Base-by-base conservation (phyloP, 2,329 filamentous ascomycete genomes). In the Akanthomyces muscarius region DNA sequence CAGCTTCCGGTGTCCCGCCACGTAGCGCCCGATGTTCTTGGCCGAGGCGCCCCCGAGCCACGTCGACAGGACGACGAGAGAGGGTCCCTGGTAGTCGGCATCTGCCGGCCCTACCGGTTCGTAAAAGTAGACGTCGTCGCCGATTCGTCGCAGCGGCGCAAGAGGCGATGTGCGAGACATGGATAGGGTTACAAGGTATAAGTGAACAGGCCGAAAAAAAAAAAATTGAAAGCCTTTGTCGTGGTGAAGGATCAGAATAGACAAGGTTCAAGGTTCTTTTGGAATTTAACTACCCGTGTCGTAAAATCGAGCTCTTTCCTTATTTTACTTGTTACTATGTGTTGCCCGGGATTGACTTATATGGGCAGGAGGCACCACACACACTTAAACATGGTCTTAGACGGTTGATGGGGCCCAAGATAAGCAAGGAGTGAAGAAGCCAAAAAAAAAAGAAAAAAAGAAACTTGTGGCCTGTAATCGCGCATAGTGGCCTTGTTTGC, bases 11-110 rank as follows among this genome's bases (percentile, higher is more conserved):
- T 64, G 57, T 3, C 57, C 63, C 14, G 52, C 44, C 2, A 64
- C 51, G n/a, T 64, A 64, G 28, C 21, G 51, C 10, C 25, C 38
- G 7, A 64, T 53, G 8, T 57, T 55, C 23, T 45, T 56, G 11
- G 52, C 41, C 30, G 63, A 50, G 13, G 63, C 51, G 14, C 63
- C 63, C 2, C 63, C 63, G 21, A 64, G 58, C 63, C 63, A 64
- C 8, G 63, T 64, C 33, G 25, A 28, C 52, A 64, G 7, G 25
- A 64, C 52, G 5, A 64, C 61, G 44, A 64, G 52, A 8, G 55
- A 59, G 3, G 62, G 62, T 0, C 55, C 62, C 28, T 42, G 38
- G 42, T 48, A 53, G 10, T 36, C 44, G 0, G 54, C 23, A 13
- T 62, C 60, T 7, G 52, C 5, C 21, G 52, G 44, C 10, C 42